Evolutionary conservation across 345 rosid genomes (phyloP).

Genomic region (Syzygium oleosum): DNA sequence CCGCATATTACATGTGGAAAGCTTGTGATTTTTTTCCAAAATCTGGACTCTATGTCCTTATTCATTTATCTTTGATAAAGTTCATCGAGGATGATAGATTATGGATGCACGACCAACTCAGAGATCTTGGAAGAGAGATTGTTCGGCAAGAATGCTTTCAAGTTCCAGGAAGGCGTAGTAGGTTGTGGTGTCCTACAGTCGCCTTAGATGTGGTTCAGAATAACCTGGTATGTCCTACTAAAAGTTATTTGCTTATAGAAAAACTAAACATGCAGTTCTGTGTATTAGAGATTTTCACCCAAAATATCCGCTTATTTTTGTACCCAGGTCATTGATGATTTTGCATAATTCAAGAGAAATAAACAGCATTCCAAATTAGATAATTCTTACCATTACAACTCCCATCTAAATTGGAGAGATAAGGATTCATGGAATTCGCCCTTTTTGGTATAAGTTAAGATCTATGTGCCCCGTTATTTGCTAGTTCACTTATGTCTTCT

Average conservation of each 20-base stretch:
- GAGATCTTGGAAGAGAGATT: background rate
- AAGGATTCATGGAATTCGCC: background rate
- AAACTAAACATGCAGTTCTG: background rate
- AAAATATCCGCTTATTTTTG: too few species aligned
- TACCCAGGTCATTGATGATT: background rate
- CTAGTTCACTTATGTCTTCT: background rate
- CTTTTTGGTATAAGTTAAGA: background rate
- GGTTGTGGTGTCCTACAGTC: background rate
- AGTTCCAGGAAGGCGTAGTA: background rate
- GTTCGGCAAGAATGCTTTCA: rapidly evolving
- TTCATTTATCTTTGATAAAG: background rate
- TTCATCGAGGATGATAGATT: rapidly evolving
- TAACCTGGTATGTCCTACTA: background rate
- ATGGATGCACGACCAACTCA: background rate
- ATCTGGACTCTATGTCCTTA: background rate
- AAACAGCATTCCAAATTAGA: background rate
- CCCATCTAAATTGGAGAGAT: background rate
- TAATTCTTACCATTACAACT: background rate
- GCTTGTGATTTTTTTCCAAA: background rate
- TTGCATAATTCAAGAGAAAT: background rate
- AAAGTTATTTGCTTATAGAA: background rate
- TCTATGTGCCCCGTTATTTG: rapidly evolving
- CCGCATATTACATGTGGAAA: background rate
- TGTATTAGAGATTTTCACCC: background rate
- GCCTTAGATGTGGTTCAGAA: background rate